These are phyloP conservation scores for Schizophyllum amplum DNA, from an alignment of 1,284 basidiomycete species.

Conservation along the genomic window DNA sequence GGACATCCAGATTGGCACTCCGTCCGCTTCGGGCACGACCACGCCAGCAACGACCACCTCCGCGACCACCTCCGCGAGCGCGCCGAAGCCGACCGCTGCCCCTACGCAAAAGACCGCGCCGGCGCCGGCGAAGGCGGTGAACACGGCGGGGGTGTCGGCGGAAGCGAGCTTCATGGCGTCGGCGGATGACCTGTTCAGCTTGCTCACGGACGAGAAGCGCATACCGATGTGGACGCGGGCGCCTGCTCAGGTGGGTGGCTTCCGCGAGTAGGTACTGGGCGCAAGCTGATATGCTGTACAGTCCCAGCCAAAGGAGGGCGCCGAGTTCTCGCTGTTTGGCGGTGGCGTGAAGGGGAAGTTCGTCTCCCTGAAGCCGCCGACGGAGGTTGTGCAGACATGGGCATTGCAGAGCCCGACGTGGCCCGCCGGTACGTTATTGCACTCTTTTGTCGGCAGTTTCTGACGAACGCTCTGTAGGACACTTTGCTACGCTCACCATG, in stretches of 20 bases:
- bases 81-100: conserved; percentile 23
- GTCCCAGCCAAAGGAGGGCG: conserved; percentile 59
- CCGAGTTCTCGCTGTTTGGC: conserved; percentile 80
- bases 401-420: conserved; percentile 77
- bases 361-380: conserved; percentile 62
- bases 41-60: no score
- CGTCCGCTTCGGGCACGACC: conserved; percentile 58
- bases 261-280: no score
- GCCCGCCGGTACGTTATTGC: conserved; percentile 62
- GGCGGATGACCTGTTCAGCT: conserved; percentile 77
- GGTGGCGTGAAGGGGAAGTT: conserved; percentile 90
- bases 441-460: neutral
- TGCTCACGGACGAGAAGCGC: conserved; percentile 83
- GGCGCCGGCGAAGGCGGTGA: conserved; percentile 40
- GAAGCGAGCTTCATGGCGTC: conserved; percentile 77
- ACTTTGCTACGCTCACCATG: conserved; percentile 78
- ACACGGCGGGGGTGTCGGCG: conserved; percentile 67
- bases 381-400: conserved; percentile 90
- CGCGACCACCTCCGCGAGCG: no score
- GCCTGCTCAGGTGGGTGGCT: no score
- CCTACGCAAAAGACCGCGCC: conserved; percentile 23
- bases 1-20: conserved; percentile 67
- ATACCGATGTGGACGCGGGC: conserved; percentile 90
- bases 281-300: no score
- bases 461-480: conserved; percentile 38